Evolutionary conservation across 2,329 filamentous ascomycete genomes (phyloP), one percentile per base, ranked within the genome.

Genomic region (Sporothrix variecibatus): DNA sequence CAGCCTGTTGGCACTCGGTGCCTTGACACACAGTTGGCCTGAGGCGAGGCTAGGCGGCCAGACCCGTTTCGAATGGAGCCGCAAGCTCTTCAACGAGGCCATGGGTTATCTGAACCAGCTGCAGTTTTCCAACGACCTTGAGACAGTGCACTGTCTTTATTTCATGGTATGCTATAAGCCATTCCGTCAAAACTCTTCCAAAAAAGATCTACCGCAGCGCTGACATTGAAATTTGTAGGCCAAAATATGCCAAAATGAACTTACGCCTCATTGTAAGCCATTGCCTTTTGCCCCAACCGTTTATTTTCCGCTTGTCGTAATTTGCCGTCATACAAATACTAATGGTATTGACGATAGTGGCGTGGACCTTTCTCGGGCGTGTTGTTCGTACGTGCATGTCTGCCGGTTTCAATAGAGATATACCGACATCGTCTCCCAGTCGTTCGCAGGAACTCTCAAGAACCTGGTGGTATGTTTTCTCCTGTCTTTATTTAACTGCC

Each of bases 201-300:
- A 34, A 34, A 34, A n/a, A n/a, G n/a, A n/a, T n/a, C n/a, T 40
- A 40, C 38, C 9, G 40, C 12, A 58, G 26, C 26, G 15, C 56
- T 58, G 5, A 31, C 26, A 23, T 31, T 26, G 5, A 28, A 58
- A 12, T 0, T 58, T 31, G 11, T 23, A 58, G 56, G 56, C 56
- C 12, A 58, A 58, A 58, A 58, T 58, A 31, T 58, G 56, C 26
- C 56, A 58, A 31, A 58, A 58, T 58, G 56, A 58, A 58, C 56
- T 58, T 23, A 58, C 56, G 17, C 56, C 56, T 3, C 56, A 58
- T 23, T 58, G 56, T 58, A 31, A 17, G 56, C 20, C 12, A 43
- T 34, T 34, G 34, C 1, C 46, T 20, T 15, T n/a, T 7, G n/a
- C 46, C 46, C 17, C n/a, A 51, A 6, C n/a, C n/a, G n/a, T n/a